Evolutionary conservation across 2,329 filamentous ascomycete genomes (phyloP).

Genomic region (Diplodia scrobiculata): DNA sequence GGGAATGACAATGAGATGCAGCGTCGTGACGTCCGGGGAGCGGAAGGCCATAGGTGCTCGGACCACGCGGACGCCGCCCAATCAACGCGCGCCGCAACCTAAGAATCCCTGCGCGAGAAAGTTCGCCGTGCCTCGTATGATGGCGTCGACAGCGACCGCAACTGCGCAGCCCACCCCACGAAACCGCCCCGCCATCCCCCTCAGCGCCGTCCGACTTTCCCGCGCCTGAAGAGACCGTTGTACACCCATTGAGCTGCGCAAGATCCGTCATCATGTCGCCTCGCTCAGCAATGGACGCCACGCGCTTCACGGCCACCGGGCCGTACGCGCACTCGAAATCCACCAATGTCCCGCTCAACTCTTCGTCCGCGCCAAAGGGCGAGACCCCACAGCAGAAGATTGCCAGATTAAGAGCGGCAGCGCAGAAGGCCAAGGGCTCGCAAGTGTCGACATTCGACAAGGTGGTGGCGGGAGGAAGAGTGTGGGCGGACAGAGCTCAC

Average conservation of each 20-base stretch:
- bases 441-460: constrained; percentile 59
- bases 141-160: constrained; percentile 13
- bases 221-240: neutral
- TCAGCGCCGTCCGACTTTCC: neutral
- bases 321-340: constrained; percentile 69
- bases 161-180: constrained; percentile 18
- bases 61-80: neutral
- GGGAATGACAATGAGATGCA: neutral
- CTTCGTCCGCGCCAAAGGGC: constrained; percentile 47
- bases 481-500: constrained; percentile 63
- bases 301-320: constrained; percentile 71
- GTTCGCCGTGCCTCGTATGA: constrained; percentile 25
- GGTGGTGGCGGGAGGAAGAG: constrained; percentile 55
- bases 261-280: constrained; percentile 49
- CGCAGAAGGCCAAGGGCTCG: constrained; percentile 50
- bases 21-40: constrained; percentile 5
- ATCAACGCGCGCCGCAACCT: neutral
- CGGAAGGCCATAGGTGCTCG: neutral
- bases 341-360: constrained; percentile 44
- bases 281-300: constrained; percentile 76
- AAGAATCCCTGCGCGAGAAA: constrained; percentile 28
- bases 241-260: constrained; percentile 17
- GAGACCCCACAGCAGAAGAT: constrained; percentile 60
- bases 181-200: constrained; percentile 16
- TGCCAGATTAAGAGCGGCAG: constrained; percentile 54